Base-by-base conservation (phyloP, 2,329 filamentous ascomycete genomes). In the Penicillium sp. region DNA sequence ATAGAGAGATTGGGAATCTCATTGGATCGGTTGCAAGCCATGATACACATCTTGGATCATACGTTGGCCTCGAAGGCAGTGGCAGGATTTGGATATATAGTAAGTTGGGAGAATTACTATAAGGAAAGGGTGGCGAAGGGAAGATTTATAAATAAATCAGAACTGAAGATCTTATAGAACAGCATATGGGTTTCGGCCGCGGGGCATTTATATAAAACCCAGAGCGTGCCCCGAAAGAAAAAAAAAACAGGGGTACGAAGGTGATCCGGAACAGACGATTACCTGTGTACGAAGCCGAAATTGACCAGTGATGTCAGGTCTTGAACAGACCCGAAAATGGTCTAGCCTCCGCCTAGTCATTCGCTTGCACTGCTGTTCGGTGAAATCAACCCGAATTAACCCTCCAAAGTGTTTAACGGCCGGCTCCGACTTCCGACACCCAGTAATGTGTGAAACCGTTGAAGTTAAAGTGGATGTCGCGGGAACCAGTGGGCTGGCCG, bases 1-100 rank as follows among this genome's bases (percentile, higher is more conserved):
- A 65, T 53, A 15, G 60, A 55, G 42, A 67, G 44, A 44, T 57
- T 58, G 17, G 63, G 55, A 42, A 62, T 49, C 51, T 54, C 48
- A 53, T 60, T 63, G 38, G 61, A 53, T 59, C 58, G 62, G 51
- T 55, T 60, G 56, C 63, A 66, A 48, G 64, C 49, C 61, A 64
- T 65, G 35, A 47, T 61, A 25, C 50, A 58, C 55, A 58, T 54
- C 31, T 49, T 55, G 50, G 19, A 58, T 58, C 55, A 59, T 44
- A 55, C 33, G 53, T 60, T 44, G 38, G 36, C 39, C 19, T 43
- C 29, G 47, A 41, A 15, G 49, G 49, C 33, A 47, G 31, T 48
- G 33, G 15, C 7, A 19, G 31, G 21, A 13, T 27, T 19, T 23
- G 39, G 29, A 48, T 52, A 57, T 52, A 45, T 54, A 49, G 55